Evolutionary conservation across 2,329 filamentous ascomycete genomes (phyloP), one percentile per base, ranked within the genome.

Genomic region (Cryoendolithus antarcticus): DNA sequence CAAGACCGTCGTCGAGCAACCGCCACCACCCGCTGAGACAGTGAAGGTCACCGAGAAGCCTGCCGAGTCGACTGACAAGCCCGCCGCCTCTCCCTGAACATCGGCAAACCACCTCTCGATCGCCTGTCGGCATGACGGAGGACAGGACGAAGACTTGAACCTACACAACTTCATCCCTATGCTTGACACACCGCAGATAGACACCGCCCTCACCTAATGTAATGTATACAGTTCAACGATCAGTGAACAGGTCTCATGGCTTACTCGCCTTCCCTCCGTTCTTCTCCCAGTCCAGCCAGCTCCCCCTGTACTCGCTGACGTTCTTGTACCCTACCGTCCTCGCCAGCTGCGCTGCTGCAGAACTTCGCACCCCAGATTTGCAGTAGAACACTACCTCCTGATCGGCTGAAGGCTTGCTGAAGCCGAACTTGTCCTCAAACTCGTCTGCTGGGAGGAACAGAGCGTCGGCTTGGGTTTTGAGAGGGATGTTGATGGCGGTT

Each of bases 341-440:
- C 24, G 91, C 91, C 59, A 95, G 61, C 47, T 73, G 70, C 5
- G 86, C 86, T 5, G 88, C 88, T 1, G 82, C 75, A 34, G 71
- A 68, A 50, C 84, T 86, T 56, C 91, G 71, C 47, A 96, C 84
- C 2, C 91, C 91, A 0, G 88, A 80, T 65, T 86, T 93, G 65
- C 91, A 98, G 62, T 94, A 96, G 54, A 96, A 91, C 3, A 96
- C 71, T 9, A 94, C 51, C 43, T 66, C 60, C 35, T 59, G 53
- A 33, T 74, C 68, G 43, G 65, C 66, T 2, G 53, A 52, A 0
- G 80, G 88, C 44, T 84, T 82, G 43, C 70, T 64, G 55, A 82
- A 93, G 3, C 86, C 88, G 61, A 86, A 88, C 10, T 80, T 66
- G 44, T 86, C 83, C 56, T 82, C 74, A 56, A 96, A 96, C 47